Evolutionary conservation across 1,139 yeast species (phyloP).

Genomic region (Trichomonascaceae sp.): DNA sequence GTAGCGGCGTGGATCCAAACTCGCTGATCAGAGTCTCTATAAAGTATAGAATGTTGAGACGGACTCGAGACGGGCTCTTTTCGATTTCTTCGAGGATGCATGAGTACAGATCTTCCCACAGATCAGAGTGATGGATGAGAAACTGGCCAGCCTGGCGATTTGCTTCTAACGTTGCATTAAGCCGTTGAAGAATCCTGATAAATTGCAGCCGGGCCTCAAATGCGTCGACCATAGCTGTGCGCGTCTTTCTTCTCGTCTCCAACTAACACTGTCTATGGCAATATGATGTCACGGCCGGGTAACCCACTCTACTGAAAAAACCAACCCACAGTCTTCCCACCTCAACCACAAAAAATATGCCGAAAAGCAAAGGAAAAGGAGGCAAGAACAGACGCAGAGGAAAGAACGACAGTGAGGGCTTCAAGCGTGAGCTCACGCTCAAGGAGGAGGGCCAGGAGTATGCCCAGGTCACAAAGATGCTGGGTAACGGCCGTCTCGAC

Average conservation of each 20-base stretch:
- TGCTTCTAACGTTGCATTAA: conserved; percentile 51
- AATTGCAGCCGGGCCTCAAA: conserved; percentile 68
- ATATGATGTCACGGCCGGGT: no score
- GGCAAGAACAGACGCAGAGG: conserved; percentile 94
- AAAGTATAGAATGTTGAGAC: conserved; percentile 57
- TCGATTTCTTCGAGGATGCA: conserved; percentile 57
- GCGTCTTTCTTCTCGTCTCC: no score
- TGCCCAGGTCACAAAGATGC: conserved; percentile 96
- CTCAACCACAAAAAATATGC: no score
- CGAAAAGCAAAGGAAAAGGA: conserved; percentile 42
- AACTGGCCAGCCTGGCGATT: conserved; percentile 46
- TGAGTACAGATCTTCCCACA: conserved; percentile 61
- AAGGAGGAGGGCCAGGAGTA: conserved; percentile 97
- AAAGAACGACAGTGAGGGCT: conserved; percentile 83
- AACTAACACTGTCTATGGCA: no score
- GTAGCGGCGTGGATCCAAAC: conserved; percentile 21
- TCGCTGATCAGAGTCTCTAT: conserved; percentile 40
- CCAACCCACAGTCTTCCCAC: no score
- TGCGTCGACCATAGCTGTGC: conserved; percentile 54
- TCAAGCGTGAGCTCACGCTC: conserved; percentile 84
- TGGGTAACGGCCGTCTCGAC: conserved; percentile 95
- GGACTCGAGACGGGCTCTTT: conserved; percentile 34
- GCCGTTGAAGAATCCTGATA: conserved; percentile 41
- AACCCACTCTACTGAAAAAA: no score
- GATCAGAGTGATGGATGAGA: conserved; percentile 42